Percentiles rank a stretch among this genome's conserved stretches.
phyloP scores from a whole-genome alignment of 495 filamentous ascomycete genomes.

The Darksidea phi region DNA sequence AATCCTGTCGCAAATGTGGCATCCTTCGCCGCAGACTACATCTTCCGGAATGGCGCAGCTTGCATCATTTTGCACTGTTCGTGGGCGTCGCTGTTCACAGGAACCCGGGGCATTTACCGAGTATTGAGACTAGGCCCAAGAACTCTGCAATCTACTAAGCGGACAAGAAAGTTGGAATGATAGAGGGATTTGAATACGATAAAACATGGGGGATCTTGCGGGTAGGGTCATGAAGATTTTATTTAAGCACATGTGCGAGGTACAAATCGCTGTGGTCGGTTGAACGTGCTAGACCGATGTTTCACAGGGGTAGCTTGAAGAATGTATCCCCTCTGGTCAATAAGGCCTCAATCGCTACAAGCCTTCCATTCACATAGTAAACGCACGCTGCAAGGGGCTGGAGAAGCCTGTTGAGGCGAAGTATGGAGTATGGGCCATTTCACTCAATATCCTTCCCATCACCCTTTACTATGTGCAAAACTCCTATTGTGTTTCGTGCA shows the following conservation, averaged over 20 bases:
- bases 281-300: background rate
- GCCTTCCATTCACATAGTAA: slow-evolving; percentile 78
- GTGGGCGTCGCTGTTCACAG: slow-evolving; percentile 60
- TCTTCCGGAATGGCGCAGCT: slow-evolving; percentile 66
- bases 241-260: slow-evolving; percentile 71
- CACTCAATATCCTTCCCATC: slow-evolving; percentile 72
- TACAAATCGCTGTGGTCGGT: background rate
- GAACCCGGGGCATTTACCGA: slow-evolving; percentile 64
- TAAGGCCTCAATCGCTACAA: slow-evolving; percentile 77
- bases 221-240: slow-evolving; percentile 78
- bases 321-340: slow-evolving; percentile 67
- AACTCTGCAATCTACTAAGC: slow-evolving; percentile 65
- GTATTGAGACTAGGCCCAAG: slow-evolving; percentile 77
- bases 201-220: slow-evolving; percentile 66
- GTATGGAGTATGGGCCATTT: slow-evolving; percentile 65
- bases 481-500: too few relatives aligned
- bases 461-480: too few relatives aligned
- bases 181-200: slow-evolving; percentile 71
- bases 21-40: slow-evolving; percentile 59
- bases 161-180: slow-evolving; percentile 75
- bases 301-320: slow-evolving; percentile 62
- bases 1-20: slow-evolving; percentile 71
- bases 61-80: slow-evolving; percentile 63
- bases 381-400: slow-evolving; percentile 78
- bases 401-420: slow-evolving; percentile 72